Base-by-base conservation (phyloP, 495 filamentous ascomycete genomes). In the Tuber microsphaerosporum region DNA sequence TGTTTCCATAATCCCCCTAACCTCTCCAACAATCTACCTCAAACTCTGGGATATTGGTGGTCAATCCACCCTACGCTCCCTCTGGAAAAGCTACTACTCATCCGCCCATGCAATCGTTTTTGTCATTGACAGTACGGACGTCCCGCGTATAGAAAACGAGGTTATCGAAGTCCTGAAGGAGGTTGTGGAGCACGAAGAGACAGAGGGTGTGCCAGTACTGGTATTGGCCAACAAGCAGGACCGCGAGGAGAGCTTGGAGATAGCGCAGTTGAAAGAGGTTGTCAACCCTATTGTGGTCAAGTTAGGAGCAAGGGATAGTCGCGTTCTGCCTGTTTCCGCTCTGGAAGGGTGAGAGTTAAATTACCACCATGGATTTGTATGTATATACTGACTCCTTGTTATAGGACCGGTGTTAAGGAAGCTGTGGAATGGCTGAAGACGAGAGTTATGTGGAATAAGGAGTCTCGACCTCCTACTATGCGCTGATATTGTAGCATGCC, bases 31-130 rank as follows among this genome's bases (percentile, higher is more conserved):
- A 81, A 92, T 97, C 89, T 97, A 97, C 86, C 88, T 99, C 81
- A 97, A 97, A 87, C 91, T 99, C 83, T 99, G 95, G 95, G 95
- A 99, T 84, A 92, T 99, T 4, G 95, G 95, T 74, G 95, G 95
- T 3, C 95, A 99, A 84, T 90, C 94, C 78, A 89, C 87, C 14
- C 89, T 99, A 82, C 92, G 95, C 70, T 90, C 91, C 75, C 90
- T 99, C 8, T 99, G 95, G 95, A 93, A 97, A 85, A 92, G 89
- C 83, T 99, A 99, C 85, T 99, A 97, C 86, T 86, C 89, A 37
- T 91, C 89, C 83, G 97, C 93, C 79, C 95, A 99, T 82, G 95
- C 95, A 69, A 97, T 99, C 82, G 92, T 99, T 73, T 99, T 97
- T 83, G 91, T 99, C 56, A 93, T 98, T 81, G 95, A 99, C 85